These are phyloP conservation scores for Biscogniauxia marginata DNA, from an alignment of 2,329 filamentous ascomycete genomes.

Conservation along the genomic window DNA sequence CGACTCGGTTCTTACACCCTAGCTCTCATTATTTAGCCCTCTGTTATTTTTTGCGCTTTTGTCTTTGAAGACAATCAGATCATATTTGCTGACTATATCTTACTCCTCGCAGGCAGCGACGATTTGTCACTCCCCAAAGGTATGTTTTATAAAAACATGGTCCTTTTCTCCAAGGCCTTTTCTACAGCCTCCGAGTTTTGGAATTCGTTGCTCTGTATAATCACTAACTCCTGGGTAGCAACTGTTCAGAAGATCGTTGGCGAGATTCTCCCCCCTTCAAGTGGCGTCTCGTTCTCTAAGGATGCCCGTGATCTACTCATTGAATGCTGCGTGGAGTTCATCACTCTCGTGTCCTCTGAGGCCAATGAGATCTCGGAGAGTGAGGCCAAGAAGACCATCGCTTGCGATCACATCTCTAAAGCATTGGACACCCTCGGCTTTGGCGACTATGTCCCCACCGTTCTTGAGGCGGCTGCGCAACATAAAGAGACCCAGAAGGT, in stretches of 20 bases:
- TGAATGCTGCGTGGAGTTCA: conserved; percentile 98
- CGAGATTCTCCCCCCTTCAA: conserved; percentile 79
- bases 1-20: conserved; percentile 2
- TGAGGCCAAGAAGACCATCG: conserved; percentile 98
- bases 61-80: conserved; percentile 1
- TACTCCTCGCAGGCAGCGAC: conserved; percentile 55
- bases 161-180: background rate
- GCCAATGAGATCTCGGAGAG: conserved; percentile 99
- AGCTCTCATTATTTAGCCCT: background rate
- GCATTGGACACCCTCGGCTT: conserved; percentile 92
- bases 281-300: conserved; percentile 84
- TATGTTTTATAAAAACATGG: conserved; percentile 35
- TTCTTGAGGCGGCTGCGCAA: conserved; percentile 49
- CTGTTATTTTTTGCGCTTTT: conserved; percentile 4
- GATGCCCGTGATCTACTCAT: conserved; percentile 94
- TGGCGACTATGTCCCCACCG: conserved; percentile 84
- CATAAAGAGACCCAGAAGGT: conserved; percentile 91
- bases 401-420: conserved; percentile 95
- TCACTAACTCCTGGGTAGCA: conserved; percentile 43
- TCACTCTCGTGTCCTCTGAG: conserved; percentile 96
- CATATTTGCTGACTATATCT: conserved; percentile 7
- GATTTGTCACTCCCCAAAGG: conserved; percentile 65
- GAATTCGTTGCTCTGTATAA: background rate
- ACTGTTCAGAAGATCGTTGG: conserved; percentile 85
- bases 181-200: background rate